Evolutionary conservation across 2,329 filamentous ascomycete genomes (phyloP), one percentile per base, ranked within the genome.

Genomic region (Diaporthe batatas): DNA sequence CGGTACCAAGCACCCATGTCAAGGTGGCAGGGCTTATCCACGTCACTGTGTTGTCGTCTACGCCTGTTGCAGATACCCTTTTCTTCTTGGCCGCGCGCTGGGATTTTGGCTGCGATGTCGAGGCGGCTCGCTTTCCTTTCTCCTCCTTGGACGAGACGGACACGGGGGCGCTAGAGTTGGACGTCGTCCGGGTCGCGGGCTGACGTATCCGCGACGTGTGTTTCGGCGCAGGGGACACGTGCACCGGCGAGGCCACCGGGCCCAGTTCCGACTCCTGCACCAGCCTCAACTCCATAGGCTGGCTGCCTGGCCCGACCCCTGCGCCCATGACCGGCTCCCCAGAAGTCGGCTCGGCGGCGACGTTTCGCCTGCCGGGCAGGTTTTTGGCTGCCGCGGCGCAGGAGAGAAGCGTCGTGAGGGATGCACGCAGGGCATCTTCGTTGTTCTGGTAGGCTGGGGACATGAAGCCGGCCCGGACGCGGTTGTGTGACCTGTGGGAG

Each of bases 351-450:
- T 85, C 84, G 16, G 79, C 79, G 53, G 77, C 51, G 59, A 79
- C 77, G 49, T 80, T 79, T 64, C 86, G 85, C 21, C 86, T 84
- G 79, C 96, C 98, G 0, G 92, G 91, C 21, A 96, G 86, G 5
- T 93, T 93, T 55, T 96, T 90, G 1, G 96, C 96, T 0, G 96
- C 96, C 3, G 95, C 95, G 0, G 95, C 96, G 78, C 94, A 97
- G n/a, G 96, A 98, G 16, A 99, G 89, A 16, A 99, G 88, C 0
- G 96, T 98, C 0, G 95, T 98, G n/a, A 99, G 87, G 64, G 94
- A 98, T 25, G 96, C 95, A 44, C 96, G 92, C 14, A 99, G 87
- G 2, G 95, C 96, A 39, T 95, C 96, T 78, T 99, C 96, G 78
- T 98, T 95, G 77, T 98, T 95, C 62, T 94, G 94, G 77, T 94